A percentile compares a stretch with the other conserved stretches of the same genome.
phyloP scores from a whole-genome alignment of 2,329 filamentous ascomycete species.

The Pseudonectria buxi region DNA sequence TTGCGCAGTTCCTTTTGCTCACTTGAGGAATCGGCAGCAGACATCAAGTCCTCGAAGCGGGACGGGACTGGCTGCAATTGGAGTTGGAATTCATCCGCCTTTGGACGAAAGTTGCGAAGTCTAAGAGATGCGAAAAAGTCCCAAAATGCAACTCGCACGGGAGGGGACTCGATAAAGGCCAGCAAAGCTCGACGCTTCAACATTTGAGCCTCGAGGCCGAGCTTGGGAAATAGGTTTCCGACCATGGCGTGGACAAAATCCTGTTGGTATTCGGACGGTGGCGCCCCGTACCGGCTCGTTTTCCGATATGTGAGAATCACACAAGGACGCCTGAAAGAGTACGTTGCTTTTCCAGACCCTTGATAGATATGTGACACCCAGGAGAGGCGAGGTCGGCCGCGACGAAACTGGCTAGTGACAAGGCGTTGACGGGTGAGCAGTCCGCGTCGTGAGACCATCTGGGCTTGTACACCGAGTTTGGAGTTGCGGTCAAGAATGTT shows the following conservation, averaged over 20 bases:
- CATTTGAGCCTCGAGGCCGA: constrained; percentile 1
- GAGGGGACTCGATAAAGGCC: constrained; percentile 21
- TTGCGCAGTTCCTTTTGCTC: constrained; percentile 5
- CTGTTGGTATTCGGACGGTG: constrained; percentile 9
- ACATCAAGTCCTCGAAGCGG: constrained; percentile 14
- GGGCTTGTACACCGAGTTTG: too few species aligned
- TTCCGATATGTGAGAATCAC: constrained; percentile 3
- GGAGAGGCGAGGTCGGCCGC: too few species aligned
- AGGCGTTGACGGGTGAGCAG: too few species aligned
- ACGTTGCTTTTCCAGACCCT: too few species aligned
- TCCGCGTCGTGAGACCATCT: too few species aligned
- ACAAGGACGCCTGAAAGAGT: constrained; percentile 7
- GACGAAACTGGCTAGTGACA: too few species aligned
- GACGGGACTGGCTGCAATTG: constrained; percentile 6
- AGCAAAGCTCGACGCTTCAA: constrained; percentile 11
- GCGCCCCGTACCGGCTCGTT: constrained; percentile 4
- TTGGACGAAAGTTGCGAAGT: background rate
- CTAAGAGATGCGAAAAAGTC: constrained; percentile 6
- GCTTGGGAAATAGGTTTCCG: constrained; percentile 7
- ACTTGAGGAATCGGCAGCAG: constrained; percentile 6
- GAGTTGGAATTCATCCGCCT: constrained; percentile 3
- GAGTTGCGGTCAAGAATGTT: too few species aligned
- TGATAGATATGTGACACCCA: too few species aligned
- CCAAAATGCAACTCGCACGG: constrained; percentile 17
- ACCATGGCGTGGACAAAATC: constrained; percentile 14